Percentiles rank a stretch among this genome's conserved stretches.
phyloP scores from a whole-genome alignment of 176 grass and related monocot genomes.

The Sorghum bicolor region Sorghum_bicolor_NCBIv3 NC_012872.2:60262001-60262500 shows the following conservation, averaged over 20 bases:
- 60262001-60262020: slow-evolving; percentile 51
- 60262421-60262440: slow-evolving; percentile 28
- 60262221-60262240: slow-evolving; percentile 2
- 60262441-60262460: slow-evolving; percentile 36
- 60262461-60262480: slow-evolving; percentile 39
- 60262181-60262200: slow-evolving; percentile 50
- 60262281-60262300: slow-evolving; percentile 39
- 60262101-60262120: slow-evolving; percentile 48
- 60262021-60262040: slow-evolving; percentile 7
- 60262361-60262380: slow-evolving; percentile 52
- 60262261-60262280: slow-evolving; percentile 40
- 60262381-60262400: slow-evolving; percentile 47
- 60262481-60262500: not conserved
- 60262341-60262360: slow-evolving; percentile 62
- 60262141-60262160: slow-evolving; percentile 48
- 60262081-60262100: slow-evolving; percentile 31
- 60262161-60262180: slow-evolving; percentile 52
- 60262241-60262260: slow-evolving; percentile 27
- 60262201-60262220: slow-evolving; percentile 50
- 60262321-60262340: slow-evolving; percentile 46
- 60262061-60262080: slow-evolving; percentile 39
- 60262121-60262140: slow-evolving; percentile 46
- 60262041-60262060: slow-evolving; percentile 43
- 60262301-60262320: slow-evolving; percentile 52
- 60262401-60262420: slow-evolving; percentile 33